Base-by-base conservation (phyloP, 2,329 filamentous ascomycete species). In the Fusarium foetens region DNA sequence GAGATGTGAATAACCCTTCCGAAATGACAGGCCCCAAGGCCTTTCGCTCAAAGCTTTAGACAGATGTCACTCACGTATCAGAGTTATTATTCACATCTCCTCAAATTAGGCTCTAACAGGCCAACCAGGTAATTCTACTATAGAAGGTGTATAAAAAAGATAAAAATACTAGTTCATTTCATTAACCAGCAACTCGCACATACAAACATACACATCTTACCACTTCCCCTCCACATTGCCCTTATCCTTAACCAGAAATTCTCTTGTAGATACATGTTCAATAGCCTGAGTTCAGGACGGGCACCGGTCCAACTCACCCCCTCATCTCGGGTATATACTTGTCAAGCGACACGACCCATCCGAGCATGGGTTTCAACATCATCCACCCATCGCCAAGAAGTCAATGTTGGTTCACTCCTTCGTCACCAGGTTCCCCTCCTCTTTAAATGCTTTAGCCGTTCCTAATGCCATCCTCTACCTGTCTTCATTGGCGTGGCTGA, bases 91-190 rank as follows among this genome's bases (percentile, higher is more conserved):
- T 36, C 25, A 31, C 35, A 63, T 21, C 25, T 38, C 54, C 45
- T 21, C 38, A 45, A 39, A 36, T 38, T 66, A 55, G 41, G 52
- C 48, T 61, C 35, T 14, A 39, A 38, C 33, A 42, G 57, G 54
- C 58, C 46, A 42, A 46, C 57, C 48, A 68, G 52, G 46, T 53
- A 59, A 42, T 33, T 61, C 23, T 53, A 41, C 33, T 51, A 42
- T 39, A 52, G 29, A 64, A 68, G 23, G 57, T 60, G 58, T 68
- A 72, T 66, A 54, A 67, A 68, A 65, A 68, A 49, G 48, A 66
- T 70, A 74, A 63, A 33, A 77, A 76, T 69, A 76, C 74, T 66
- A 77, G 66, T 73, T 77, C 72, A 67, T 74, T 76, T 78, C 76
- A 78, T 78, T 77, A 78, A 72, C 68, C 73, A 75, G 60, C 72